Percentiles rank a stretch among this genome's conserved stretches.
phyloP scores from a whole-genome alignment of 139 green algal genomes.

The Chlamydomonas sp. region DNA sequence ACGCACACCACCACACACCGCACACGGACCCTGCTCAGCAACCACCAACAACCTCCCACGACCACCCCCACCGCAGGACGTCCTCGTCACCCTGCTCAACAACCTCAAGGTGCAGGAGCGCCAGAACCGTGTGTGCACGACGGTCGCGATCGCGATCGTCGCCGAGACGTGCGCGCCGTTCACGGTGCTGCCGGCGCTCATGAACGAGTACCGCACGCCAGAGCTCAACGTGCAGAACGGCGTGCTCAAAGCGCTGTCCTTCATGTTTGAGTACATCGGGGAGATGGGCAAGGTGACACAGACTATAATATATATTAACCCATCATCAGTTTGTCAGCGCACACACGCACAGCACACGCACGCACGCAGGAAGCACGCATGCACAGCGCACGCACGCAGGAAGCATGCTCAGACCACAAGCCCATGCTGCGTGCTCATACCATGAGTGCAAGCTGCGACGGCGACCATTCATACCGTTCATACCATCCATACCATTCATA shows the following conservation, averaged over 20 bases:
- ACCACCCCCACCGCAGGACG: slow-evolving; percentile 73
- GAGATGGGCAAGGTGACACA: too few relatives aligned
- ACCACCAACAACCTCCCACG: too few relatives aligned
- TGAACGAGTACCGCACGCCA: slow-evolving; percentile 97
- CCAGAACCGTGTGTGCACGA: slow-evolving; percentile 98
- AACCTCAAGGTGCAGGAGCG: slow-evolving; percentile 99
- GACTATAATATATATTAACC: too few relatives aligned
- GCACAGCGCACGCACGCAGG: too few relatives aligned
- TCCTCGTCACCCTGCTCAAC: slow-evolving; percentile 97
- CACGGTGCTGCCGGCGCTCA: slow-evolving; percentile 97
- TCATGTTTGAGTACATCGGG: slow-evolving; percentile 99
- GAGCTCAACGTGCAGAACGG: slow-evolving; percentile 99
- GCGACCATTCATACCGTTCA: too few relatives aligned
- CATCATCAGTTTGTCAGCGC: too few relatives aligned
- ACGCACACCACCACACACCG: too few relatives aligned
- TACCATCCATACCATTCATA: too few relatives aligned
- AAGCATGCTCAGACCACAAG: not conserved
- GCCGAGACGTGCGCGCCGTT: slow-evolving; percentile 97
- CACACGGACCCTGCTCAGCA: not conserved
- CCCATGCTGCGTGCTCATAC: too few relatives aligned
- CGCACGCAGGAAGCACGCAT: too few relatives aligned
- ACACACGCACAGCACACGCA: too few relatives aligned
- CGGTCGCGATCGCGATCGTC: slow-evolving; percentile 98
- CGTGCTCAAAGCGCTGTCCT: slow-evolving; percentile 95
- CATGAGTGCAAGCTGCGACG: too few relatives aligned